Evolutionary conservation across 495 filamentous ascomycete species (phyloP).

Genomic region (Chaetomidium leptoderma): DNA sequence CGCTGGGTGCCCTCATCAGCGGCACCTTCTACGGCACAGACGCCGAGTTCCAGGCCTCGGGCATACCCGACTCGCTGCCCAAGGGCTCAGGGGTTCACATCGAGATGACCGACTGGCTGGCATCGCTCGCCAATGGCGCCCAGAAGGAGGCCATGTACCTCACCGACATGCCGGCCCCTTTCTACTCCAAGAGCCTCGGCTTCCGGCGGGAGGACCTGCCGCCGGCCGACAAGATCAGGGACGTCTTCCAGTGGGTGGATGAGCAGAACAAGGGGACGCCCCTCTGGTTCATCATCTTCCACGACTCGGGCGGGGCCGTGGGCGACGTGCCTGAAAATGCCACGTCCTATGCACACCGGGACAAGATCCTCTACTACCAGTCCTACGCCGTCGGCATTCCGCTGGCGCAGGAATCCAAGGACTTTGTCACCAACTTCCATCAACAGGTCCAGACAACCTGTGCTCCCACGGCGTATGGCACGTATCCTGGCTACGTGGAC

Average conservation of each 20-base stretch:
- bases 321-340: slow-evolving; percentile 41
- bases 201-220: slow-evolving; percentile 48
- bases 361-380: slow-evolving; percentile 56
- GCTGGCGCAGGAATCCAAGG: slow-evolving; percentile 36
- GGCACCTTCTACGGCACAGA: slow-evolving; percentile 51
- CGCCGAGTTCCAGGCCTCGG: slow-evolving; percentile 46
- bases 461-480: slow-evolving; percentile 37
- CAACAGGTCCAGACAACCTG: slow-evolving; percentile 32
- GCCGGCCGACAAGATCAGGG: slow-evolving; percentile 34
- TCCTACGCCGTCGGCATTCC: slow-evolving; percentile 53
- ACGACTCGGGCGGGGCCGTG: slow-evolving; percentile 53
- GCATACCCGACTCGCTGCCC: slow-evolving; percentile 45
- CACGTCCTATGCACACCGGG: slow-evolving; percentile 56
- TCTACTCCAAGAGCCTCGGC: slow-evolving; percentile 52
- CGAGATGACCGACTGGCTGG: slow-evolving; percentile 55
- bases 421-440: slow-evolving; percentile 51
- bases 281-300: slow-evolving; percentile 55
- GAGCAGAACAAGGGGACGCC: slow-evolving; percentile 42
- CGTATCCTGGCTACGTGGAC: slow-evolving; percentile 73
- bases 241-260: slow-evolving; percentile 52
- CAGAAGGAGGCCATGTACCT: slow-evolving; percentile 46
- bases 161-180: slow-evolving; percentile 44
- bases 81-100: slow-evolving; percentile 29
- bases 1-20: slow-evolving; percentile 48
- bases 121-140: slow-evolving; percentile 45